Conservation (phyloP, 2,329 filamentous ascomycete species). For the Fusarium avenaceum region DNA sequence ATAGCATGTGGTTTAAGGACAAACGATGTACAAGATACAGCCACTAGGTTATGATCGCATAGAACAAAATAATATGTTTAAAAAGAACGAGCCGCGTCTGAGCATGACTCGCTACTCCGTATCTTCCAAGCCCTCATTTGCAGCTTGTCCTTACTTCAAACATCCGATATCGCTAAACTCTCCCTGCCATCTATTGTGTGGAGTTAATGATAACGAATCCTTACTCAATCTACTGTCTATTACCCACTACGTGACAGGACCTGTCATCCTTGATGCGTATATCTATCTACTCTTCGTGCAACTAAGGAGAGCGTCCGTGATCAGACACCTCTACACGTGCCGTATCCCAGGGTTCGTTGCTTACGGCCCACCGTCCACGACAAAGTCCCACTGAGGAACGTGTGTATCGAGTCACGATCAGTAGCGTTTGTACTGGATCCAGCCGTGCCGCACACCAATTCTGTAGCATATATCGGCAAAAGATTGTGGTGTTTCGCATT, state of each 20-base stretch:
- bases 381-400: constrained; percentile 14
- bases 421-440: constrained; percentile 31
- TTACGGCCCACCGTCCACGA: constrained; percentile 7
- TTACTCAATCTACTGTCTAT: neutral
- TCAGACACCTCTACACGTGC: too few species aligned
- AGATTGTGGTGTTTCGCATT: constrained; percentile 5
- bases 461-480: constrained; percentile 8
- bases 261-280: neutral
- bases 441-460: constrained; percentile 32
- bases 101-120: neutral
- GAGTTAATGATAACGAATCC: neutral
- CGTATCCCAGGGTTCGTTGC: neutral
- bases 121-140: neutral
- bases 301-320: neutral
- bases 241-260: neutral
- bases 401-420: constrained; percentile 7
- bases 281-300: neutral
- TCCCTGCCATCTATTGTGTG: neutral
- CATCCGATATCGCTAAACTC: neutral
- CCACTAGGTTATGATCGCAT: constrained; percentile 6
- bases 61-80: constrained; percentile 25
- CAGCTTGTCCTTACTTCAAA: neutral
- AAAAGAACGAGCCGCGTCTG: neutral
- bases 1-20: constrained; percentile 2
- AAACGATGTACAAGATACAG: constrained; percentile 4